Percentiles rank a stretch among this genome's conserved stretches.
Evolutionary conservation across 2,329 filamentous ascomycete genomes (phyloP).

Genomic region (Ceratocystis cacaofunesta): DNA sequence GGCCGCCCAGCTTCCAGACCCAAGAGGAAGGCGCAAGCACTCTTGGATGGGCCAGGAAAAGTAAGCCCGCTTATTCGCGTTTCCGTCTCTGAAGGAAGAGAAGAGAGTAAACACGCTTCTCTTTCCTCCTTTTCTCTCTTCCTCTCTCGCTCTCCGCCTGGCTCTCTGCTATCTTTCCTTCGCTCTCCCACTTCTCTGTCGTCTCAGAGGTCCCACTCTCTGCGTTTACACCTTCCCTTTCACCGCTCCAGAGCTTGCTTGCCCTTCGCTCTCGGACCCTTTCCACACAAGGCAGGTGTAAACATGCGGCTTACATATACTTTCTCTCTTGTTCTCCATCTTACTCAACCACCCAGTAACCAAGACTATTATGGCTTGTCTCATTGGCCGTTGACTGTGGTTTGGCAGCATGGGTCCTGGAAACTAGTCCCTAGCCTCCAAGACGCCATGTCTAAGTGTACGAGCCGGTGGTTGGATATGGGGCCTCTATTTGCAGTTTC

Average conservation of each 20-base stretch:
- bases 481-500: no score
- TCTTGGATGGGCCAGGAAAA: neutral
- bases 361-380: neutral
- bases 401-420: neutral
- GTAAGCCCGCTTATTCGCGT: neutral
- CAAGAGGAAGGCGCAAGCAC: constrained; percentile 14
- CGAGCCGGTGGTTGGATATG: no score
- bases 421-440: no score
- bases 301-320: neutral
- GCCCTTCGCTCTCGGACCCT: neutral
- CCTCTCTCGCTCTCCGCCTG: neutral
- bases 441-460: no score
- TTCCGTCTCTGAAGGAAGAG: neutral
- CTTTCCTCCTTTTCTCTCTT: neutral
- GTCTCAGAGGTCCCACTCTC: neutral
- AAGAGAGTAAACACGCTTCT: neutral
- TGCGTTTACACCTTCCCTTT: constrained; percentile 13
- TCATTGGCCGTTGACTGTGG: neutral
- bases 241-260: neutral
- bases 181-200: neutral
- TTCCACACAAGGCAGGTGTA: neutral
- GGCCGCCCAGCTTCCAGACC: neutral
- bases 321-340: neutral
- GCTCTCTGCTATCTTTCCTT: neutral
- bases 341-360: neutral